Conservation (phyloP, 129 eudicot genomes). For the Solidago caesia region DNA sequence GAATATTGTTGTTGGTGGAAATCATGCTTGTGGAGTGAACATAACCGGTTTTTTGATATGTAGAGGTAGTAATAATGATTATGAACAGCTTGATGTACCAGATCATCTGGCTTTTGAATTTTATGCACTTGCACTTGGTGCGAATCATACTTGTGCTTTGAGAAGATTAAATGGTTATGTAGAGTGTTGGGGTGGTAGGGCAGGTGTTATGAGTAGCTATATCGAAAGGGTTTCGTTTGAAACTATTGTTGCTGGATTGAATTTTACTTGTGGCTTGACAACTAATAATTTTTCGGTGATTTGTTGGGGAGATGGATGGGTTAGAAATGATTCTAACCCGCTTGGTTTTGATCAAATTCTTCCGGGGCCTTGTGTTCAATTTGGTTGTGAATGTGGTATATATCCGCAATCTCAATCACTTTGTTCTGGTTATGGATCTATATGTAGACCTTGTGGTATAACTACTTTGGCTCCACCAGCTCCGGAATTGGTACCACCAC, state of each 20-base stretch:
- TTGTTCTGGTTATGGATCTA: constrained; percentile 42
- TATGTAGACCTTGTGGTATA: constrained; percentile 43
- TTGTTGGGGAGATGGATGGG: constrained; percentile 60
- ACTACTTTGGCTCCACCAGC: constrained; percentile 24
- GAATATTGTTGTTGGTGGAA: constrained; percentile 44
- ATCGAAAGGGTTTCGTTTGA: constrained; percentile 40
- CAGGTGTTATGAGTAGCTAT: neutral
- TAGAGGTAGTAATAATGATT: constrained; percentile 41
- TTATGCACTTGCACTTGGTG: constrained; percentile 44
- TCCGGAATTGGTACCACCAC: constrained; percentile 28
- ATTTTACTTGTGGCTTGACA: constrained; percentile 51
- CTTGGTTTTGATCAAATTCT: constrained; percentile 34
- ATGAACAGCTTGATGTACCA: constrained; percentile 48
- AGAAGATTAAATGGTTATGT: constrained; percentile 35
- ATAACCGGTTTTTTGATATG: constrained; percentile 44
- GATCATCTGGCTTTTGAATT: constrained; percentile 35
- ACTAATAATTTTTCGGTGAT: constrained; percentile 38
- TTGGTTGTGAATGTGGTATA: constrained; percentile 44
- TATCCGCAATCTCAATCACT: constrained; percentile 43
- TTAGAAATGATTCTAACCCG: constrained; percentile 9
- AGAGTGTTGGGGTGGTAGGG: constrained; percentile 52
- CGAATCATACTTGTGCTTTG: constrained; percentile 49
- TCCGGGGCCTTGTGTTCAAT: constrained; percentile 57
- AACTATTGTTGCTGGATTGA: constrained; percentile 45
- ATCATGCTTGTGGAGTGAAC: constrained; percentile 53